Base-by-base conservation (phyloP, 148 eudicot species). In the Cornus florida region DNA sequence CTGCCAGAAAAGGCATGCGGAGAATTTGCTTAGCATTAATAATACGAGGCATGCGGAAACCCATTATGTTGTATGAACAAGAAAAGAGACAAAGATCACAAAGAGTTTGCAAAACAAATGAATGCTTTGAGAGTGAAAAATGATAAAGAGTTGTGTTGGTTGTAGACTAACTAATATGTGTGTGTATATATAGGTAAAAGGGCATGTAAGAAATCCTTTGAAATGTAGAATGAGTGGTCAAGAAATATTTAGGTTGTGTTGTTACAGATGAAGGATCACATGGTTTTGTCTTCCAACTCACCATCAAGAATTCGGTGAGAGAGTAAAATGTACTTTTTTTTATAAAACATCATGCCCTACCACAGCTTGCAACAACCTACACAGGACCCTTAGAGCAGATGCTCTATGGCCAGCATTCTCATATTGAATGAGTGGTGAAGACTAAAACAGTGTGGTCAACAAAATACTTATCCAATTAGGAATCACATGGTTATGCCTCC, bases 1-100 rank as follows among this genome's bases (percentile, higher is more conserved):
- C 70, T 10, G 6, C 17, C 41, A 50, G 64, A 4, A 73, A 75
- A 22, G 67, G 73, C 41, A 57, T 11, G 14, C 57, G 67, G 31
- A 83, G 66, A 32, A 33, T 75, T 56, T 78, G 70, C 72, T 74
- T 82, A 5, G 85, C 71, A 24, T 78, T 71, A 67, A 62, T 7
- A n/a, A 62, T 62, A 62, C 24, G 66, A 62, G 66, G 66, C 24
- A 62, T n/a, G 11, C 7, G 66, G 23, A 62, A 13, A 62, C 66
- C 66, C 66, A 62, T 62, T n/a, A 4, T 4, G 2, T 20, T 62
- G 11, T 62, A 19, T 62, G 66, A 4, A 62, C 7, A 13, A 17
- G 64, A 57, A 57, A 57, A 57, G 64, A 57, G 7, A 57, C 64
- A 5, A 17, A 62, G 66, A 19, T 62, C 24, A 62, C 24, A 62